phyloP scores from a whole-genome alignment of 352 stramenopile species.

The Aphanomyces astaci region DNA sequence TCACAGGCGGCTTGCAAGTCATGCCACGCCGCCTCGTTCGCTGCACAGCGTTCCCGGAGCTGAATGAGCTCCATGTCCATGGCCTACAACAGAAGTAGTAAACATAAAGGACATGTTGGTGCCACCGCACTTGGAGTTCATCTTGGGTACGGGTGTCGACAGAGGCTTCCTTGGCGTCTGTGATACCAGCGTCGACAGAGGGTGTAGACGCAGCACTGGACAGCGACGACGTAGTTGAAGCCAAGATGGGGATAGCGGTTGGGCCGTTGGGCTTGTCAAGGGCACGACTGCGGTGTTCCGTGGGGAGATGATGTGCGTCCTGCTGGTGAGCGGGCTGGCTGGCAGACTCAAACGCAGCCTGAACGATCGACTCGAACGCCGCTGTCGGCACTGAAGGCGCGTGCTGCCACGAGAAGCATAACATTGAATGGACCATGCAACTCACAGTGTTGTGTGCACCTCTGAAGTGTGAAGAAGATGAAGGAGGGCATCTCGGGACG shows the following conservation, averaged over 20 bases:
- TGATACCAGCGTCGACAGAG: no score
- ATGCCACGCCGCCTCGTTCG: background rate
- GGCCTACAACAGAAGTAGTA: background rate
- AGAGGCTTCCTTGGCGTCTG: no score
- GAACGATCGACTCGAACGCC: background rate
- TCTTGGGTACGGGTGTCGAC: no score
- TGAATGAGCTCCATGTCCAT: background rate
- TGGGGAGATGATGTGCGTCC: no score
- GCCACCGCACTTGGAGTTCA: background rate
- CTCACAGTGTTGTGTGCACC: no score
- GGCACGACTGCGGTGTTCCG: background rate
- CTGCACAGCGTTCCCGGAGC: background rate
- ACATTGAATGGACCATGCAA: no score
- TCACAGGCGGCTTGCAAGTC: background rate
- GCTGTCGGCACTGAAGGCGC: background rate
- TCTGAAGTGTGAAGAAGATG: background rate
- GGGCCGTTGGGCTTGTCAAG: background rate
- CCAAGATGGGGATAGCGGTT: no score
- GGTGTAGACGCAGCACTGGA: background rate
- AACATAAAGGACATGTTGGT: no score
- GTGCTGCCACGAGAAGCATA: no score
- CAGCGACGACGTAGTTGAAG: background rate
- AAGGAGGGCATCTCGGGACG: background rate
- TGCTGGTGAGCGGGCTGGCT: background rate
- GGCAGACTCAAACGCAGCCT: background rate